phyloP scores from a whole-genome alignment of 1,284 basidiomycete species.

The Apiotrichum sp. region DNA sequence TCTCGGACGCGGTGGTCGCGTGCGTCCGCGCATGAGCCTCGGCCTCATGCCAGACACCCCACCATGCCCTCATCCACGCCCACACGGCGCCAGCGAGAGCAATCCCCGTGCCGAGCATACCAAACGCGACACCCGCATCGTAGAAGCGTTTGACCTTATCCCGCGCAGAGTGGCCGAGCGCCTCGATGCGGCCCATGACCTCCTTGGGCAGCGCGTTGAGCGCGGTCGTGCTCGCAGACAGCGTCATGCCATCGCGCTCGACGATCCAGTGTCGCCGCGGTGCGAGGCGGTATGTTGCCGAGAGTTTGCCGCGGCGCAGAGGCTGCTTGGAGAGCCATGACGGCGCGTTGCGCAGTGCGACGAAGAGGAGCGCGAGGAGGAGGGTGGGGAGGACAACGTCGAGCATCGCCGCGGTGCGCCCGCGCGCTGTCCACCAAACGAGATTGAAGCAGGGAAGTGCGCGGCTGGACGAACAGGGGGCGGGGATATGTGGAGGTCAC shows the following conservation, averaged over 20 bases:
- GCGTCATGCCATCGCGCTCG: slow-evolving; percentile 15
- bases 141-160: slow-evolving; percentile 12
- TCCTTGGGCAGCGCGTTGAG: slow-evolving; percentile 23
- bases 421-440: too few relatives aligned
- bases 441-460: too few relatives aligned
- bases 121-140: slow-evolving; percentile 18
- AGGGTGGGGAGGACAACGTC: slow-evolving; percentile 19
- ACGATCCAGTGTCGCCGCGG: slow-evolving; percentile 17
- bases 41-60: slow-evolving; percentile 28
- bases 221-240: slow-evolving; percentile 22
- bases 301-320: slow-evolving; percentile 3
- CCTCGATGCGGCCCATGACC: background rate
- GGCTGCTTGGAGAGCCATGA: slow-evolving; percentile 2
- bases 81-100: slow-evolving; percentile 21
- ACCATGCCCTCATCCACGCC: slow-evolving; percentile 25
- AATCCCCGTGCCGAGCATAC: slow-evolving; percentile 3
- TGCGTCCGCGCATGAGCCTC: slow-evolving; percentile 23
- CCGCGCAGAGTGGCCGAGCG: background rate
- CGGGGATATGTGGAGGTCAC: too few relatives aligned
- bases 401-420: slow-evolving; percentile 14
- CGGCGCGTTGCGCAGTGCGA: slow-evolving; percentile 14
- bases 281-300: slow-evolving; percentile 17
- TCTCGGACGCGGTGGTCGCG: background rate
- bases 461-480: too few relatives aligned
- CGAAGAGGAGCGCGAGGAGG: slow-evolving; percentile 18